phyloP scores from a whole-genome alignment of 2,329 filamentous ascomycete genomes.

The Cyphellophora attinorum region DNA sequence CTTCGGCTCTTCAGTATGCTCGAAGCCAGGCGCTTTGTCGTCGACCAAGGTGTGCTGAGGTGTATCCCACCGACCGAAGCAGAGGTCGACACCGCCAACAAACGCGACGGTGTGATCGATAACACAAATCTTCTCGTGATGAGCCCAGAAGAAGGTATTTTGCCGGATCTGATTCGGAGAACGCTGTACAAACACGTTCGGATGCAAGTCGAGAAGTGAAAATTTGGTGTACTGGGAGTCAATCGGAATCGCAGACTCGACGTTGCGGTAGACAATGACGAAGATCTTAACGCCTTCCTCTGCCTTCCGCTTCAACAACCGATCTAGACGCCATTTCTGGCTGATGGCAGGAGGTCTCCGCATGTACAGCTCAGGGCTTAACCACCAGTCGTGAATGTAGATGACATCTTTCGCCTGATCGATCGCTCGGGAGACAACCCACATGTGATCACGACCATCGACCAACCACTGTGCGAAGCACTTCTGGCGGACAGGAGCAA shows the following conservation, averaged over 20 bases:
- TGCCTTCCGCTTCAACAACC: conserved; percentile 86
- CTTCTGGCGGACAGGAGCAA: conserved; percentile 75
- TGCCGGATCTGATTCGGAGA: conserved; percentile 98
- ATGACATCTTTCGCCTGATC: conserved; percentile 96
- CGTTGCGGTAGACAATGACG: conserved; percentile 94
- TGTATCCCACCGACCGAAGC: conserved; percentile 95
- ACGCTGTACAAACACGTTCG: conserved; percentile 90
- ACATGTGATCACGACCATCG: conserved; percentile 97
- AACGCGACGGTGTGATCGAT: conserved; percentile 95
- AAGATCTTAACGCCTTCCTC: conserved; percentile 95
- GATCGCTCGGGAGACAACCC: conserved; percentile 94
- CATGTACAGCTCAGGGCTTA: conserved; percentile 93
- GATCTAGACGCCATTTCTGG: conserved; percentile 93
- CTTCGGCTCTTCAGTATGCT: conserved; percentile 63
- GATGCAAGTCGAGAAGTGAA: conserved; percentile 86
- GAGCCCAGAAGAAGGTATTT: conserved; percentile 98
- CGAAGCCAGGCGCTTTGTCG: conserved; percentile 91
- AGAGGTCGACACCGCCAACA: conserved; percentile 89
- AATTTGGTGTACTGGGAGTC: conserved; percentile 98
- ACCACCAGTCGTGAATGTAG: conserved; percentile 99
- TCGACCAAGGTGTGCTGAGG: conserved; percentile 85
- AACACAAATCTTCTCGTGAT: conserved; percentile 96
- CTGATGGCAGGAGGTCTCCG: conserved; percentile 87
- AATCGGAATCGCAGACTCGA: conserved; percentile 93
- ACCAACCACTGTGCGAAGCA: conserved; percentile 95